Evolutionary conservation across 2,329 filamentous ascomycete species (phyloP).

Genomic region (Sordariomycetes sp.): DNA sequence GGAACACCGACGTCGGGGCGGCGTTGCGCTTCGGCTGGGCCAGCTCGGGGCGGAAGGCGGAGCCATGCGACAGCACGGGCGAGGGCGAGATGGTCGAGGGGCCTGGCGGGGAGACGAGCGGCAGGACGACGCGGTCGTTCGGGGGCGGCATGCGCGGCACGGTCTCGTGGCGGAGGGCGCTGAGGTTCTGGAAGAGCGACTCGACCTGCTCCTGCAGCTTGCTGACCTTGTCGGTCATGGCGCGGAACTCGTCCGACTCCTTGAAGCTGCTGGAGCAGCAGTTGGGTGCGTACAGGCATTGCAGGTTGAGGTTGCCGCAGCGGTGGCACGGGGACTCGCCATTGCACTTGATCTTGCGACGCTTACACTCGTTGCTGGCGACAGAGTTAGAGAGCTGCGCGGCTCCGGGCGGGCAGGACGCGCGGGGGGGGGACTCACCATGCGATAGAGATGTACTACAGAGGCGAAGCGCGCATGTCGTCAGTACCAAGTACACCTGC

Average conservation of each 20-base stretch:
- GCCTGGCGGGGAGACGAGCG: not conserved
- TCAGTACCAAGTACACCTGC: not conserved
- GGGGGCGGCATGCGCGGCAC: constrained; percentile 4
- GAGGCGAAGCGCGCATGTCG: not conserved
- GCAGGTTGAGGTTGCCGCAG: constrained; percentile 56
- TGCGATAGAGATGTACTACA: constrained; percentile 49
- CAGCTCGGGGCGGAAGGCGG: constrained; percentile 30
- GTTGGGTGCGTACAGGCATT: constrained; percentile 56
- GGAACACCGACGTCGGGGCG: not conserved
- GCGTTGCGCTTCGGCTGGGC: constrained; percentile 34
- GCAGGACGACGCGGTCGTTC: not conserved
- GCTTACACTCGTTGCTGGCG: constrained; percentile 59
- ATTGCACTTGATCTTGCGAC: constrained; percentile 68
- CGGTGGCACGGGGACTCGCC: constrained; percentile 57
- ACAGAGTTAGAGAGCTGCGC: not conserved
- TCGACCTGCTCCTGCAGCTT: constrained; percentile 78
- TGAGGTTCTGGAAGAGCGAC: constrained; percentile 62
- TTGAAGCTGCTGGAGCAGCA: constrained; percentile 72
- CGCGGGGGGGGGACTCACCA: constrained; percentile 32
- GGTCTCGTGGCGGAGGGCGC: constrained; percentile 3
- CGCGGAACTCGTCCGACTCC: constrained; percentile 82
- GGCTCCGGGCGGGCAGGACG: not conserved
- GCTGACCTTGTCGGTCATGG: constrained; percentile 64
- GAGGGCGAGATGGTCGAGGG: constrained; percentile 23
- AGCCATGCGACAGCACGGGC: constrained; percentile 31